A percentile compares a stretch with the other conserved stretches of the same genome.
phyloP scores from a whole-genome alignment of 768 basidiomycete genomes.

The Suillus discolor region DNA sequence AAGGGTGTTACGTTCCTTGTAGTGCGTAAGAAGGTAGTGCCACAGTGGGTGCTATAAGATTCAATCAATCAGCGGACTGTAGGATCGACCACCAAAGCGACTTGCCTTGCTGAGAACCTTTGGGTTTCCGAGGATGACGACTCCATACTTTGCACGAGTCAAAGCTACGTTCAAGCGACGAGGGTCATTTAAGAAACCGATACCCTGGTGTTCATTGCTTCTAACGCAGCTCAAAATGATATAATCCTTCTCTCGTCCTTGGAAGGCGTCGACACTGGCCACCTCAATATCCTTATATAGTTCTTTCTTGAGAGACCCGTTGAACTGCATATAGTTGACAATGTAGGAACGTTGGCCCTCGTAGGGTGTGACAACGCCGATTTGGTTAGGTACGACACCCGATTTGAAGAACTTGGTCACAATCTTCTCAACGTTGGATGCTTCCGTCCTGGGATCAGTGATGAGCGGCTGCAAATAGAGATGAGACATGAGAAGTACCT shows the following conservation, averaged over 20 bases:
- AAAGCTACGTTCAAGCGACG: slow-evolving; percentile 95
- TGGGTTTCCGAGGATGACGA: slow-evolving; percentile 99
- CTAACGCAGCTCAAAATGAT: slow-evolving; percentile 97
- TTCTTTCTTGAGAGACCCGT: slow-evolving; percentile 98
- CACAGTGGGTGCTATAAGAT: slow-evolving; percentile 87
- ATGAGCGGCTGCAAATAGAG: slow-evolving; percentile 10
- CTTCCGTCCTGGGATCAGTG: slow-evolving; percentile 73
- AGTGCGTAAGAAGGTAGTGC: slow-evolving; percentile 98
- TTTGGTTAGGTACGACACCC: slow-evolving; percentile 92
- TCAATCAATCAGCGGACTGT: slow-evolving; percentile 16
- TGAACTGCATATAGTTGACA: slow-evolving; percentile 99
- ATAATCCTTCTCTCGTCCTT: slow-evolving; percentile 99
- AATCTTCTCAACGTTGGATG: slow-evolving; percentile 99
- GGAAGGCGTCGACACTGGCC: slow-evolving; percentile 98
- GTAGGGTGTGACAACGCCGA: slow-evolving; percentile 98
- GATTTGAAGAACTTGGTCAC: slow-evolving; percentile 99
- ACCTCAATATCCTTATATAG: slow-evolving; percentile 99
- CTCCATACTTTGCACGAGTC: slow-evolving; percentile 96
- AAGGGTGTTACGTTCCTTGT: slow-evolving; percentile 92
- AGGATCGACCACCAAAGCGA: slow-evolving; percentile 11
- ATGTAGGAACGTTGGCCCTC: slow-evolving; percentile 98
- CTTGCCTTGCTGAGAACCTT: slow-evolving; percentile 97
- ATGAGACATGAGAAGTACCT: slow-evolving; percentile 46
- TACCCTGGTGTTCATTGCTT: slow-evolving; percentile 99
- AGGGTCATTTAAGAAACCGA: slow-evolving; percentile 98